A percentile compares a stretch with the other conserved stretches of the same genome.
These are phyloP conservation scores for Fusarium ramigenum DNA, from an alignment of 2,329 filamentous ascomycete genomes.

Conservation along the genomic window DNA sequence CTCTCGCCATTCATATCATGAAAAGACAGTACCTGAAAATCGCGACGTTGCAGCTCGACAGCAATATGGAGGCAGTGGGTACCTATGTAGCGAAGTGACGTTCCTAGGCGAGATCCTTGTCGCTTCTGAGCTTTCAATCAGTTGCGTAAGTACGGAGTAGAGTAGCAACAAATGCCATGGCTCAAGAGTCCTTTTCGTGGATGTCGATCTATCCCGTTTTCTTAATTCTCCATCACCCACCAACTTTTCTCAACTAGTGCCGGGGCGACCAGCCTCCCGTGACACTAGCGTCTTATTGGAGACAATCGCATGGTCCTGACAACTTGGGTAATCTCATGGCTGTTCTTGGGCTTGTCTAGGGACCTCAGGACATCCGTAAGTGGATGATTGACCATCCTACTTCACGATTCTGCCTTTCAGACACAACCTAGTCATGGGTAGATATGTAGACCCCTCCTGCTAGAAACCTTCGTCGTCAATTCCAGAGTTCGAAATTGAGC, in stretches of 20 bases:
- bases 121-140: background rate
- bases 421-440: slow-evolving; percentile 1
- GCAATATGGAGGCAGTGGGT: background rate
- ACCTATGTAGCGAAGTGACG: background rate
- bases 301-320: slow-evolving; percentile 12
- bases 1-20: background rate
- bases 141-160: slow-evolving; percentile 1
- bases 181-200: slow-evolving; percentile 17
- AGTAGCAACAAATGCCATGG: slow-evolving; percentile 15
- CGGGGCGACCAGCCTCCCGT: slow-evolving; percentile 41
- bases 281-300: slow-evolving; percentile 40
- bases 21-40: background rate
- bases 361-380: slow-evolving; percentile 11
- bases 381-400: slow-evolving; percentile 25
- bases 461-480: background rate
- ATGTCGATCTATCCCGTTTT: slow-evolving; percentile 37
- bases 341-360: slow-evolving; percentile 23
- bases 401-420: slow-evolving; percentile 26
- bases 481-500: background rate
- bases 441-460: background rate
- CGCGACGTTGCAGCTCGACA: background rate
- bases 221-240: slow-evolving; percentile 22
- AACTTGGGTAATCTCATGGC: slow-evolving; percentile 28
- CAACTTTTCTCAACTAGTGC: slow-evolving; percentile 24
- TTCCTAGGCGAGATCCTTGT: slow-evolving; percentile 7